Conservation (phyloP, 257 asterid genomes). For the Cordia subcordata region DNA sequence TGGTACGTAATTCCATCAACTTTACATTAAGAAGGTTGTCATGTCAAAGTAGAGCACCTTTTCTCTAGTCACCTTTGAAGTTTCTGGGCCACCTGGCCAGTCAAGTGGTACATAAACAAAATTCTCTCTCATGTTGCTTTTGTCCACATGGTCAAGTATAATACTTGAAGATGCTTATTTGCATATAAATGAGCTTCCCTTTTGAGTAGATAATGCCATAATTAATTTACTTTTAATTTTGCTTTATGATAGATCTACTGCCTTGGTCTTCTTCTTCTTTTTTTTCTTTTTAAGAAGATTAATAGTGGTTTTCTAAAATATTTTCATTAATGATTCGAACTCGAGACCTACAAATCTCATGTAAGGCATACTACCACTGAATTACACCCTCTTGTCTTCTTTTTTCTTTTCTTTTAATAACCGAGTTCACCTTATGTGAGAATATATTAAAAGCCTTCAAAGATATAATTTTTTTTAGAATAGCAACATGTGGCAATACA, state of each 20-base stretch:
- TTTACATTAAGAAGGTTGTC: slow-evolving; percentile 47
- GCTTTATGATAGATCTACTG: slow-evolving; percentile 16
- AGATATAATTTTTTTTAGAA: no score
- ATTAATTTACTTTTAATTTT: slow-evolving; percentile 21
- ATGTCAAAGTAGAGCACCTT: slow-evolving; percentile 46
- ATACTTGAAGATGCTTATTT: slow-evolving; percentile 34
- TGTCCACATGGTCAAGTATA: slow-evolving; percentile 37
- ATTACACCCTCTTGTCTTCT: no score
- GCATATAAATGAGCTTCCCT: slow-evolving; percentile 33
- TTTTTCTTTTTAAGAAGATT: no score
- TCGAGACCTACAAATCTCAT: no score
- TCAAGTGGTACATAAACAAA: background rate
- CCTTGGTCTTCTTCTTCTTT: no score
- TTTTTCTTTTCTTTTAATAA: no score
- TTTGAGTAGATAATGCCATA: slow-evolving; percentile 43
- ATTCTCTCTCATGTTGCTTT: slow-evolving; percentile 10
- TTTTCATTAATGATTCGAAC: no score
- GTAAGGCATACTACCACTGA: no score
- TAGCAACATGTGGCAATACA: no score
- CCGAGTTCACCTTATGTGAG: no score
- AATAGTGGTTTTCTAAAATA: no score
- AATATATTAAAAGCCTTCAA: no score
- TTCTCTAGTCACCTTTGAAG: slow-evolving; percentile 22
- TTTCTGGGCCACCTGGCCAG: slow-evolving; percentile 18
- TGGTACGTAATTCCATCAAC: slow-evolving; percentile 42